phyloP scores from a whole-genome alignment of 1,284 basidiomycete species.

The Sphaerobolus stellatus region DNA sequence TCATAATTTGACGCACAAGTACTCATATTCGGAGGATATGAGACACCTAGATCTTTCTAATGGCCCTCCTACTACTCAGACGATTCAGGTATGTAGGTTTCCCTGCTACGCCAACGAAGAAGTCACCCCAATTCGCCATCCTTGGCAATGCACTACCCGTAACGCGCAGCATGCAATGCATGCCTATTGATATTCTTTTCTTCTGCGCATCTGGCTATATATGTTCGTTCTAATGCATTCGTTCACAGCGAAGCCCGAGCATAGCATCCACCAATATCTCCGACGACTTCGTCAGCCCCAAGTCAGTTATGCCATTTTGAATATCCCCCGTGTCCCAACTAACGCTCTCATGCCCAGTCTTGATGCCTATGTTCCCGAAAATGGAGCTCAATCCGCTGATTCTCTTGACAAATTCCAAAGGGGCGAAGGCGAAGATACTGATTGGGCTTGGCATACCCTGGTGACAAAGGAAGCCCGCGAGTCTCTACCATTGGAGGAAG shows the following conservation, averaged over 20 bases:
- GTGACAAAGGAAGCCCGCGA: constrained; percentile 68
- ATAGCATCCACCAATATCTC: constrained; percentile 34
- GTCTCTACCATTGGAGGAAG: constrained; percentile 67
- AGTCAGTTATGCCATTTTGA: constrained; percentile 45
- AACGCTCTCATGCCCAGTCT: constrained; percentile 36
- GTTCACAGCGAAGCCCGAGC: constrained; percentile 18
- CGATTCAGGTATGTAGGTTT: no score
- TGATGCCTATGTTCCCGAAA: constrained; percentile 47
- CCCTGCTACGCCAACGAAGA: no score
- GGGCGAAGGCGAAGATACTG: constrained; percentile 55
- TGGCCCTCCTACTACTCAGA: no score
- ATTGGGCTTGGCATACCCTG: constrained; percentile 76
- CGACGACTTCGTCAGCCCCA: constrained; percentile 51
- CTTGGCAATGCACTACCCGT: no score
- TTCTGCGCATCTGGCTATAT: not conserved
- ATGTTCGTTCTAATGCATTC: constrained; percentile 11
- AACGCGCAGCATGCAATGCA: not conserved
- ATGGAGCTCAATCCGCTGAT: constrained; percentile 41
- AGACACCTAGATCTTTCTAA: not conserved
- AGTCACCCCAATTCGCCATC: no score
- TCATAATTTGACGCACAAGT: constrained; percentile 7
- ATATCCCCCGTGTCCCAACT: constrained; percentile 19
- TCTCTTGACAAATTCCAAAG: constrained; percentile 51
- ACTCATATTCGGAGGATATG: constrained; percentile 32
- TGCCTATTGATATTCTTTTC: not conserved